A percentile compares a stretch with the other conserved stretches of the same genome.
These are phyloP conservation scores for Euphorbia celastroides DNA, from an alignment of 441 rosid species.

Conservation along the genomic window DNA sequence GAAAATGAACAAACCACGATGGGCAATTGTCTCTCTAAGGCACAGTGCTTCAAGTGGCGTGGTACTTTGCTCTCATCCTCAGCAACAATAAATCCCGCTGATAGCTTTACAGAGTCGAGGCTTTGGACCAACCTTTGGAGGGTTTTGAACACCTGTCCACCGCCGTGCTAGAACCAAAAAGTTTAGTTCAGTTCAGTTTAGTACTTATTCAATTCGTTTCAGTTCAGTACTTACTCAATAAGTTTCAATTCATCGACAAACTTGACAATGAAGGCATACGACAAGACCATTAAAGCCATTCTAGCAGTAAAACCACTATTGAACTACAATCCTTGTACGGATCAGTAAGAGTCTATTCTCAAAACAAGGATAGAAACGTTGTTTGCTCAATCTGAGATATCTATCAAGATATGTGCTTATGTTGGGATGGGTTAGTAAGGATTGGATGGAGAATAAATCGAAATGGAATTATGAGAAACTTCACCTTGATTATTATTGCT, in stretches of 20 bases:
- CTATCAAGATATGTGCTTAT: no score
- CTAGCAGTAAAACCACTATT: no score
- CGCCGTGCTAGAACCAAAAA: slow-evolving; percentile 46
- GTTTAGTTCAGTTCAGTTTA: no score
- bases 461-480: not conserved
- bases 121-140: slow-evolving; percentile 37
- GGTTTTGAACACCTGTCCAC: slow-evolving; percentile 52
- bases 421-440: not conserved
- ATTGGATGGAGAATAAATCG: not conserved
- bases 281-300: no score
- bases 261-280: no score
- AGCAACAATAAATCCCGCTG: slow-evolving; percentile 37
- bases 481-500: no score
- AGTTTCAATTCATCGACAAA: no score
- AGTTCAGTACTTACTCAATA: no score
- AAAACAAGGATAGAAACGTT: no score
- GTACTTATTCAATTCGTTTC: no score
- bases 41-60: slow-evolving; percentile 60
- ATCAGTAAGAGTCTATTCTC: no score
- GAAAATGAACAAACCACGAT: slow-evolving; percentile 37
- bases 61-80: slow-evolving; percentile 42
- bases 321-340: no score
- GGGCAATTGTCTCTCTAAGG: slow-evolving; percentile 49
- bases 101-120: slow-evolving; percentile 39
- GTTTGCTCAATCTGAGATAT: not conserved